Evolutionary conservation across 2,329 filamentous ascomycete genomes (phyloP).

Genomic region (Trichoderma asperellum): DNA sequence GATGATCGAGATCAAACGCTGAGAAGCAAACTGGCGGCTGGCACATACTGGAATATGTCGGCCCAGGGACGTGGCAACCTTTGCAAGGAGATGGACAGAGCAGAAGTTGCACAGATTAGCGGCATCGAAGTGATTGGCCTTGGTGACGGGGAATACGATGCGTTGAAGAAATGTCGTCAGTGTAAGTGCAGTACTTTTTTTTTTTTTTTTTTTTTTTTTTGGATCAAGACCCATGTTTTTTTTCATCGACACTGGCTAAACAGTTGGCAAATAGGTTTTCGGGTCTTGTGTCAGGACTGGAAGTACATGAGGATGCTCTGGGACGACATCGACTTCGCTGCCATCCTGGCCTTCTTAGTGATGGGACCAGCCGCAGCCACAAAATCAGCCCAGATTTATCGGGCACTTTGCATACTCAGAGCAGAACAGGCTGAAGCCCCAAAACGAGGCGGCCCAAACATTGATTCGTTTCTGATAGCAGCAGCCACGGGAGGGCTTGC

Average conservation of each 20-base stretch:
- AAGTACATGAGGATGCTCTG: slow-evolving; percentile 15
- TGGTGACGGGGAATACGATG: slow-evolving; percentile 13
- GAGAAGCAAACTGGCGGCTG: neutral
- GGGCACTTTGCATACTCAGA: slow-evolving; percentile 3
- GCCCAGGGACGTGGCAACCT: neutral
- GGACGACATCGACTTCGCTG: slow-evolving; percentile 25
- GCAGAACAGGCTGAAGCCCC: neutral
- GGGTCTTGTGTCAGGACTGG: neutral
- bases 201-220: too few species aligned
- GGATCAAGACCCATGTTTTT: neutral
- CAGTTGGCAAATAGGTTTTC: neutral
- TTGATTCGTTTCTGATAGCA: neutral
- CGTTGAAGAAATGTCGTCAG: slow-evolving; percentile 4
- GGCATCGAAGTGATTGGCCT: slow-evolving; percentile 22
- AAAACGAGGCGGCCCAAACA: neutral
- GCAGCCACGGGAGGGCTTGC: slow-evolving; percentile 12
- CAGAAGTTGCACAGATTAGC: neutral
- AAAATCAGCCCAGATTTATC: slow-evolving; percentile 9
- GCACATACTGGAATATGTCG: slow-evolving; percentile 8
- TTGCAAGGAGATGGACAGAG: neutral
- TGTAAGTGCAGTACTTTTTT: neutral
- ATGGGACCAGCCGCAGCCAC: neutral
- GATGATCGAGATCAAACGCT: neutral
- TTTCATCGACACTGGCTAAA: neutral
- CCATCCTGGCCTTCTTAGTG: slow-evolving; percentile 8